phyloP scores from a whole-genome alignment of 371 early-diverging fungal genomes.

The Dichotomocladium elegans region DNA sequence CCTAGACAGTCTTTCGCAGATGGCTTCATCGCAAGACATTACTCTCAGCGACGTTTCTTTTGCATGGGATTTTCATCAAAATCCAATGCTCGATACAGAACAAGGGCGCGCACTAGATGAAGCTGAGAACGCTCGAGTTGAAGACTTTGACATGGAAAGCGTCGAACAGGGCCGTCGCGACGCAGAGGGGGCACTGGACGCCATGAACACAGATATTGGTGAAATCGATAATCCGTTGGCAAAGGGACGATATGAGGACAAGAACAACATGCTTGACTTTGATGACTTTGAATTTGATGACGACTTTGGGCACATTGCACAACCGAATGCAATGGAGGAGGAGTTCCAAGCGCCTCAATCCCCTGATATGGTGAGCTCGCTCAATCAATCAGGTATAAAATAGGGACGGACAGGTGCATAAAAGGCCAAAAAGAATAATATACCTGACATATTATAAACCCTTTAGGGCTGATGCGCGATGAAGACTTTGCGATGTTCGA shows the following conservation, averaged over 20 bases:
- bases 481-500: slow-evolving; percentile 26
- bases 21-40: slow-evolving; percentile 17
- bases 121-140: slow-evolving; percentile 16
- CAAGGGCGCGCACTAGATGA: slow-evolving; percentile 1
- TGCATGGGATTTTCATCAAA: slow-evolving; percentile 13
- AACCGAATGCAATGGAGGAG: background rate
- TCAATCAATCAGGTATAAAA: slow-evolving; percentile 24
- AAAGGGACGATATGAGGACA: slow-evolving; percentile 3
- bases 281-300: slow-evolving; percentile 54
- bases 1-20: slow-evolving; percentile 24
- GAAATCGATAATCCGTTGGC: slow-evolving; percentile 2
- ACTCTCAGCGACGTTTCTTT: slow-evolving; percentile 16
- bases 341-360: slow-evolving; percentile 1
- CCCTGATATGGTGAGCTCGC: slow-evolving; percentile 8
- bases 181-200: slow-evolving; percentile 29
- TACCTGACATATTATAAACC: background rate
- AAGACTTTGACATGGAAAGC: slow-evolving; percentile 16
- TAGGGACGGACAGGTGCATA: no score
- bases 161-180: slow-evolving; percentile 42
- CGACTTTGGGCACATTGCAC: slow-evolving; percentile 11
- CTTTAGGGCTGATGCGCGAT: slow-evolving; percentile 28
- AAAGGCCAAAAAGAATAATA: no score
- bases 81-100: background rate
- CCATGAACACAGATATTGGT: slow-evolving; percentile 9
- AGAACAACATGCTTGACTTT: slow-evolving; percentile 28